phyloP scores from a whole-genome alignment of 768 basidiomycete species.

The Amanita inopinata region DNA sequence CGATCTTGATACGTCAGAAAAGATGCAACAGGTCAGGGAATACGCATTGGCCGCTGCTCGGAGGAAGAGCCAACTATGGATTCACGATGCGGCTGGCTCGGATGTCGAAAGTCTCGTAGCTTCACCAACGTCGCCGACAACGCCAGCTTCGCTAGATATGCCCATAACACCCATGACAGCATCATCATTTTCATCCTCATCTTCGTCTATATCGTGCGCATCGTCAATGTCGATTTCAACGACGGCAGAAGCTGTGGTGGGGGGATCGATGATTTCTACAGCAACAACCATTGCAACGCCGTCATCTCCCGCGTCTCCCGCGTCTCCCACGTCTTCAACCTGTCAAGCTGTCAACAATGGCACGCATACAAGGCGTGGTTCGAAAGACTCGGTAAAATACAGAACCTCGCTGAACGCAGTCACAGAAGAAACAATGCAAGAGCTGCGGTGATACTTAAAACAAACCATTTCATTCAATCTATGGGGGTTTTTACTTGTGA shows the following conservation, averaged over 20 bases:
- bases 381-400: not conserved
- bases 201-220: not conserved
- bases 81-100: not conserved
- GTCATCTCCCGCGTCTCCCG: not conserved
- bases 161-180: not conserved
- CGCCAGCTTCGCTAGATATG: not conserved
- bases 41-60: not conserved
- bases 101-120: not conserved
- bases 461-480: too few relatives aligned
- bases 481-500: too few relatives aligned
- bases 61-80: not conserved
- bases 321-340: not conserved
- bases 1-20: slow-evolving; percentile 5
- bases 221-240: too few relatives aligned
- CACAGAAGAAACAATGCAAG: not conserved
- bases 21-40: slow-evolving; percentile 3
- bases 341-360: not conserved
- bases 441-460: too few relatives aligned
- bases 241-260: slow-evolving; percentile 4
- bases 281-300: not conserved
- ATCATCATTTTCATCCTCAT: not conserved
- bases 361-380: not conserved
- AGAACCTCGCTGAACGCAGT: not conserved
- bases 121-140: not conserved
- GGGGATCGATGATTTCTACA: slow-evolving; percentile 1